These are phyloP conservation scores for Pichia rugopelliculosa DNA, from an alignment of 805 yeast genomes.

Conservation along the genomic window DNA sequence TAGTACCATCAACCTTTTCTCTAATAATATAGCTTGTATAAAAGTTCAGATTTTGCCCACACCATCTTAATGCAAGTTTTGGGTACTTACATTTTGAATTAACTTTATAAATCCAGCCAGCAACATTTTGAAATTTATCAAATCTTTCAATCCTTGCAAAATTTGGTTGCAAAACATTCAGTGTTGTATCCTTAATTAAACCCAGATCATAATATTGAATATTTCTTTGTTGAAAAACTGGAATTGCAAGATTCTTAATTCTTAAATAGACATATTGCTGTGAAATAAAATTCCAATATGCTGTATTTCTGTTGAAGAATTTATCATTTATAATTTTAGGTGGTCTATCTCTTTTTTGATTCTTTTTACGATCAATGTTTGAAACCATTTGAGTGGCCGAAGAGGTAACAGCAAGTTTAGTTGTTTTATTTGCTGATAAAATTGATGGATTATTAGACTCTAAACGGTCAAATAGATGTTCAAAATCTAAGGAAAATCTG, in stretches of 20 bases:
- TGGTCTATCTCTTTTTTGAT: neutral
- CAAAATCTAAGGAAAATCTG: neutral
- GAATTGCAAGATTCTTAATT: neutral
- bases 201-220: neutral
- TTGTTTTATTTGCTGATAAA: neutral
- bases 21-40: conserved; percentile 17
- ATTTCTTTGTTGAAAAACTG: neutral
- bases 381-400: too few species aligned
- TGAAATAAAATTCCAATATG: conserved; percentile 1
- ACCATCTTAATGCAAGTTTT: conserved; percentile 6
- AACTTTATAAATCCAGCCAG: conserved; percentile 8
- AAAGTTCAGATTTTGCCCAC: conserved; percentile 8
- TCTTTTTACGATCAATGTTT: neutral
- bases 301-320: neutral
- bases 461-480: neutral
- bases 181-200: neutral
- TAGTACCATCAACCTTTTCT: conserved; percentile 6
- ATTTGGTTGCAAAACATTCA: conserved; percentile 4
- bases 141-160: neutral
- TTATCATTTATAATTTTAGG: neutral
- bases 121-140: conserved; percentile 1
- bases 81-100: conserved; percentile 2
- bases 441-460: neutral
- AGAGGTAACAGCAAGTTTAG: neutral
- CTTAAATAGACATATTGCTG: neutral